Conservation (phyloP, 768 basidiomycete species). For the Leccinum incarnatum region DNA sequence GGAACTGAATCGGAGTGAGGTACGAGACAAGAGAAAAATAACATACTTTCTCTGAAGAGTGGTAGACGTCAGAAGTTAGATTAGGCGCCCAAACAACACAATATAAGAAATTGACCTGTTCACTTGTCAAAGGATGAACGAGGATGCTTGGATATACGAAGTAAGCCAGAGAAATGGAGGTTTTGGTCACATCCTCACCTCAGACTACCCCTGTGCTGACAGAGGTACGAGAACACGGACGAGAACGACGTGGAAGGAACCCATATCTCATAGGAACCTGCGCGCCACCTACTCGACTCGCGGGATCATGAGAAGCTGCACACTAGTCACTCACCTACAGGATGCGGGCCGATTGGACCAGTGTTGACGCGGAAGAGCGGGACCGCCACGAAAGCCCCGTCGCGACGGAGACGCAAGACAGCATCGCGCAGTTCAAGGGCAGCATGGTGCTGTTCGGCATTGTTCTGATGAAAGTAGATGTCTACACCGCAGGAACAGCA, state of each 20-base stretch:
- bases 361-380: constrained; percentile 71
- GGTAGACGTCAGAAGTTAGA: neutral
- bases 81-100: neutral
- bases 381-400: constrained; percentile 79
- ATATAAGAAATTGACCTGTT: constrained; percentile 47
- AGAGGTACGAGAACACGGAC: constrained; percentile 75
- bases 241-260: constrained; percentile 71
- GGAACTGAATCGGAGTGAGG: neutral
- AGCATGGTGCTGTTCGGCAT: constrained; percentile 56
- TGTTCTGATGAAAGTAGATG: constrained; percentile 76
- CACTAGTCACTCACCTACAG: constrained; percentile 51
- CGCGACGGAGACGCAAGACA: constrained; percentile 63
- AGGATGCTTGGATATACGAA: constrained; percentile 51
- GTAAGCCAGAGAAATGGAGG: neutral
- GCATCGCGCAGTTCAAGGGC: constrained; percentile 70
- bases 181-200: constrained; percentile 43
- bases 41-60: constrained; percentile 49
- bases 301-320: neutral
- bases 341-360: constrained; percentile 71
- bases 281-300: neutral
- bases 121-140: constrained; percentile 71
- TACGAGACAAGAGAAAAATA: neutral
- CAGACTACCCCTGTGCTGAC: constrained; percentile 60
- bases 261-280: constrained; percentile 84
- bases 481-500: constrained; percentile 40